Conservation (phyloP, 208 protist genomes). For the Crithidia mellificae region DNA sequence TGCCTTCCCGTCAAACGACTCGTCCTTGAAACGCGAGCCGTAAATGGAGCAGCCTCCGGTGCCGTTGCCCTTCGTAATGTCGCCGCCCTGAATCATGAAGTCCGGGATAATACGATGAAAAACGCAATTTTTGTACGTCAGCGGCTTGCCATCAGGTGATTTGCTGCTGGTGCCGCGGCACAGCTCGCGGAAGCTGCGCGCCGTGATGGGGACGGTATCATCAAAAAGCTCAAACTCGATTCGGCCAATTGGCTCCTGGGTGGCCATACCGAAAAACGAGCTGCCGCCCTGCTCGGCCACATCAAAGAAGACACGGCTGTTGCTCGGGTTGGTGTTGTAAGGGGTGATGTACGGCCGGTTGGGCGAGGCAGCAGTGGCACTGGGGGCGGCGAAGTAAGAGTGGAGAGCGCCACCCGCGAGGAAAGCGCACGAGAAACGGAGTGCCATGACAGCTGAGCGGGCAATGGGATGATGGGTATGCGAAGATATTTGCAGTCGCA, state of each 20-base stretch:
- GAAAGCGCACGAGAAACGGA: slow-evolving; percentile 53
- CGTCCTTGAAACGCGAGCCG: slow-evolving; percentile 92
- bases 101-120: slow-evolving; percentile 95
- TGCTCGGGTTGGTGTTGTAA: slow-evolving; percentile 63
- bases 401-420: slow-evolving; percentile 44
- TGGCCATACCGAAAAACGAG: slow-evolving; percentile 59
- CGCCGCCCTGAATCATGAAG: slow-evolving; percentile 97
- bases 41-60: slow-evolving; percentile 95
- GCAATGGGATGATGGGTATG: too few relatives aligned
- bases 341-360: slow-evolving; percentile 50
- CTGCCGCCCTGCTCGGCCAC: slow-evolving; percentile 42
- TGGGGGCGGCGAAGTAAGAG: slow-evolving; percentile 18
- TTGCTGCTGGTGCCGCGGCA: slow-evolving; percentile 57
- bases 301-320: slow-evolving; percentile 88
- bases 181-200: slow-evolving; percentile 86
- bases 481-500: too few relatives aligned
- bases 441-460: slow-evolving; percentile 30
- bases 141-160: slow-evolving; percentile 81
- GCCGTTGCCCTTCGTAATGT: slow-evolving; percentile 94
- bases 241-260: slow-evolving; percentile 67
- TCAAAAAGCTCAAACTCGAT: slow-evolving; percentile 95
- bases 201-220: slow-evolving; percentile 93
- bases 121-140: slow-evolving; percentile 90
- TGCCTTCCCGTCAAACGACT: slow-evolving; percentile 94
- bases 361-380: slow-evolving; percentile 24